Percentiles rank a stretch among this genome's conserved stretches.
These are phyloP conservation scores for Salvia hispanica DNA, from an alignment of 257 asterid species.

Conservation along the genomic window DNA sequence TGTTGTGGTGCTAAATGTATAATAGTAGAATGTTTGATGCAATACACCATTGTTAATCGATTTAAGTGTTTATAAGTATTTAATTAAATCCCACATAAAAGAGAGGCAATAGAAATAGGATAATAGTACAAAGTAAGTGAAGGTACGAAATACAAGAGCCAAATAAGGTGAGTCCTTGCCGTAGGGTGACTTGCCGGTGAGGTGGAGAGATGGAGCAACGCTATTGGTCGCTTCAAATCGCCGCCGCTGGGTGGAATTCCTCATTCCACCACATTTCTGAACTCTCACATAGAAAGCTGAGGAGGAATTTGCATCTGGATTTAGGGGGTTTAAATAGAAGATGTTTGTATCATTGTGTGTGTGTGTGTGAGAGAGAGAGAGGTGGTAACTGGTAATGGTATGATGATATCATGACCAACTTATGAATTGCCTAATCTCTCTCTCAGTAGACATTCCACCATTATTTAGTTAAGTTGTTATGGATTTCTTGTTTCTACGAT, in stretches of 20 bases:
- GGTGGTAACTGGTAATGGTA: no score
- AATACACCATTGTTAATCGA: neutral
- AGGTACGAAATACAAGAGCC: no score
- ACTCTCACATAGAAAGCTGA: conserved; percentile 17
- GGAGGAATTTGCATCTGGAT: conserved; percentile 28
- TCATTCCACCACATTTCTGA: conserved; percentile 37
- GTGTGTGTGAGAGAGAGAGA: neutral
- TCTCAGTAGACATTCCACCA: conserved; percentile 28
- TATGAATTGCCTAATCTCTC: neutral
- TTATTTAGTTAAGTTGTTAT: conserved; percentile 29
- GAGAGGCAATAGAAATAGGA: no score
- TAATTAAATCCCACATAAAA: no score
- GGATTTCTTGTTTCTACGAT: neutral
- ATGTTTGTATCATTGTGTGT: neutral
- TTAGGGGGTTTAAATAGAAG: conserved; percentile 39
- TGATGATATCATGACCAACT: no score
- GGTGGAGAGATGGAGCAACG: no score
- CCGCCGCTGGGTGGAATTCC: conserved; percentile 24
- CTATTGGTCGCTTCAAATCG: neutral
- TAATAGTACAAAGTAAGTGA: no score
- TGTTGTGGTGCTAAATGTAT: conserved; percentile 21
- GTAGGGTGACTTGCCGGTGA: no score
- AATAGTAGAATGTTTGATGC: conserved; percentile 7
- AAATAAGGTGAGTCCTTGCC: no score
- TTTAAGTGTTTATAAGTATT: no score